Conservation (phyloP, 805 yeast genomes). For the Hanseniaspora osmophila region DNA sequence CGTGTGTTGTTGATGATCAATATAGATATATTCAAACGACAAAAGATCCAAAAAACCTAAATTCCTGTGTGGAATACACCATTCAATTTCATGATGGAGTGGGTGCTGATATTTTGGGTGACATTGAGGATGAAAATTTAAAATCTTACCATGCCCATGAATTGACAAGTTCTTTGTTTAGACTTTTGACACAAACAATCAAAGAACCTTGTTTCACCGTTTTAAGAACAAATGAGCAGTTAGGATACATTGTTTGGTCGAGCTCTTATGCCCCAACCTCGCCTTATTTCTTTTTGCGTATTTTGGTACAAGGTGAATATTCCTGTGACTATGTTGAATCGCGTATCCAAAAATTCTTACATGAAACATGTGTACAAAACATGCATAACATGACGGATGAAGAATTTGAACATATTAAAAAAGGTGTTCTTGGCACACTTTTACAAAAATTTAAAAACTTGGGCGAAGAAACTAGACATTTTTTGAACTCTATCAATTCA, state of each 20-base stretch:
- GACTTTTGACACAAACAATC: conserved; percentile 55
- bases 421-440: conserved; percentile 51
- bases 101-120: background rate
- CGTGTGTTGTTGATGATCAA: conserved; percentile 12
- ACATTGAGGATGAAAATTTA: background rate
- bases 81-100: conserved; percentile 41
- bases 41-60: conserved; percentile 57
- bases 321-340: conserved; percentile 58
- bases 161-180: conserved; percentile 35
- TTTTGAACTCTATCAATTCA: conserved; percentile 51
- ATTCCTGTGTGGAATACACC: conserved; percentile 71
- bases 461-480: conserved; percentile 56
- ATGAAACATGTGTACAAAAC: conserved; percentile 27
- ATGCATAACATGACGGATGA: conserved; percentile 41
- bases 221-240: conserved; percentile 83
- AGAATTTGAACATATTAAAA: conserved; percentile 56
- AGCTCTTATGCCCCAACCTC: conserved; percentile 30
- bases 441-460: conserved; percentile 63
- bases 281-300: conserved; percentile 40
- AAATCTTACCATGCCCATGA: conserved; percentile 27
- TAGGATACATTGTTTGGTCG: conserved; percentile 87
- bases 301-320: conserved; percentile 76
- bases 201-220: conserved; percentile 84
- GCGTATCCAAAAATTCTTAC: conserved; percentile 59
- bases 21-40: conserved; percentile 36